Evolutionary conservation across 2,329 filamentous ascomycete species (phyloP).

Genomic region (Byssothecium circinans): DNA sequence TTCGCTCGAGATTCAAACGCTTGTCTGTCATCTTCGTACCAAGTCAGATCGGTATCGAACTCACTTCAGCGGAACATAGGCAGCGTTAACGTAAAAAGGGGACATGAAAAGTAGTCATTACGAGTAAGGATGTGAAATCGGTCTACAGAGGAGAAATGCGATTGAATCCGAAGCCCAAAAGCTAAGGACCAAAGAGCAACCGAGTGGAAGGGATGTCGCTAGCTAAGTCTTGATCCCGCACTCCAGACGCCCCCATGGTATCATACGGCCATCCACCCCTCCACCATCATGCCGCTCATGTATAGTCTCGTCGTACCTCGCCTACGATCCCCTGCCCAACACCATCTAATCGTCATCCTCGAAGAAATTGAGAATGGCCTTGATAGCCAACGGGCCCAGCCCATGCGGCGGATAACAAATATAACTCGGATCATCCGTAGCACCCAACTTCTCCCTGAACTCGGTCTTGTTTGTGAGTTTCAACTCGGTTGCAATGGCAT

Average conservation of each 20-base stretch:
- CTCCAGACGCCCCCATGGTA: constrained; percentile 1
- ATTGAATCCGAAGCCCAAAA: no score
- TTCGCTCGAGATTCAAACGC: no score
- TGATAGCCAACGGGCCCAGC: constrained; percentile 76
- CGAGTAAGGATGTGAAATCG: no score
- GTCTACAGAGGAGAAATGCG: no score
- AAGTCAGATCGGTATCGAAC: no score
- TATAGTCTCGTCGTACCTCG: background rate
- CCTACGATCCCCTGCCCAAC: no score
- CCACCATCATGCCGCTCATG: background rate
- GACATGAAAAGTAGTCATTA: no score
- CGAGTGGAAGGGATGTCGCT: background rate
- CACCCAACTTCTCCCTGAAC: constrained; percentile 89
- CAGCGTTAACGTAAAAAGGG: no score
- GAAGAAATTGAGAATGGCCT: constrained; percentile 89
- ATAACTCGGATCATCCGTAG: constrained; percentile 79
- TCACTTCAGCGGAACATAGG: no score
- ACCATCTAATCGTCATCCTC: constrained; percentile 61
- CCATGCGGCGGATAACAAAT: constrained; percentile 89
- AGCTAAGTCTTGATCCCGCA: background rate
- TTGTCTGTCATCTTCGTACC: no score
- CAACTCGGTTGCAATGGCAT: constrained; percentile 77
- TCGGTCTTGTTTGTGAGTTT: constrained; percentile 82
- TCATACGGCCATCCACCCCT: background rate
- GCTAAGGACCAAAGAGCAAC: background rate